Evolutionary conservation across 1,284 basidiomycete species (phyloP), one percentile per base, ranked within the genome.

Genomic region (Moniliella sp.): DNA sequence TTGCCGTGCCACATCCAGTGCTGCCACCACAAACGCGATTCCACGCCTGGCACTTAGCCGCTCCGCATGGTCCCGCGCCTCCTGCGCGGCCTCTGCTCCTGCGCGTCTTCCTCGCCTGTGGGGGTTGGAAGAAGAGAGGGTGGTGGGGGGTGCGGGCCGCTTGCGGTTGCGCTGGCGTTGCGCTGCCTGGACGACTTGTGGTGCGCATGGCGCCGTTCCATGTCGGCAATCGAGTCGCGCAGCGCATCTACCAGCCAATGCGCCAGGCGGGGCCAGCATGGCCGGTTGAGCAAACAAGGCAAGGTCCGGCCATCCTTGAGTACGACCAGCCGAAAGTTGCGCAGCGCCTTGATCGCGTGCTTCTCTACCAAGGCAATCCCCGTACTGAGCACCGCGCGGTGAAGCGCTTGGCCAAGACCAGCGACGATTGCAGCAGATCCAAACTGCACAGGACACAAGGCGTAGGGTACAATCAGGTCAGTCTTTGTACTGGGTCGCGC

Each of bases 361-460:
- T 93, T 94, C 63, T 94, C 84, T 41, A 99, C 83, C 37, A 99
- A 76, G 2, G 80, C 78, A 5, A 81, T 80, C 12, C 91, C 91
- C 59, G 88, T 78, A 0, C 79, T 73, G 45, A 93, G 82, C 46
- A 97, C 81, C 3, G 83, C 76, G 15, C 76, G 74, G 53, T 97
- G 86, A 8, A 99, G 68, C 2, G 88, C 71, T 84, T 93, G 11
- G 82, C 74, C 4, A 99, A 69, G 4, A 70, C 66, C 4, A 97
- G 70, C 0, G 84, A 77, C 18, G 75, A 67, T 12, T 74, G 74
- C 4, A 94, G 65, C 4, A 75, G 65, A 4, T 63, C 60, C 31
- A 86, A 73, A 50, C 83, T 69, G 43, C 14, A 26, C 13, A 33
- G 30, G 33, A 27, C 15, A 28, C n/a, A n/a, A n/a, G n/a, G n/a